Evolutionary conservation across 2,329 filamentous ascomycete genomes (phyloP).

Genomic region (Phyllosticta citriasiana): DNA sequence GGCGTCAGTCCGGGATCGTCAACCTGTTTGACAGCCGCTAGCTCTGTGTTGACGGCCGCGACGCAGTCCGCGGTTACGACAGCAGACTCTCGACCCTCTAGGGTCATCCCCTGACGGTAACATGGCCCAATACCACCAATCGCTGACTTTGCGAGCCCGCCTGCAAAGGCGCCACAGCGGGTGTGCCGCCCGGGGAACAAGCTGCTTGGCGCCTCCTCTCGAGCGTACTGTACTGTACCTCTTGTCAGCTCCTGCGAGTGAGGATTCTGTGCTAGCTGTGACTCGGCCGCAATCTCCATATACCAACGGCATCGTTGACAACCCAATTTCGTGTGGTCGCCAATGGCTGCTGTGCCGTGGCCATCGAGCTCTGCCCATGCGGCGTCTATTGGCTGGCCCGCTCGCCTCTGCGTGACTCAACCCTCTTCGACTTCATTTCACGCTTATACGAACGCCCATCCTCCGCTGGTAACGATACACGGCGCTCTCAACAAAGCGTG

Average conservation of each 20-base stretch:
- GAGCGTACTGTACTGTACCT: neutral
- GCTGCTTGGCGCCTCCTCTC: neutral
- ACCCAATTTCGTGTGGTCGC: neutral
- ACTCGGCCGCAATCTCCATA: neutral
- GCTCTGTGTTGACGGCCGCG: neutral
- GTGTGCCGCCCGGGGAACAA: slow-evolving; percentile 5
- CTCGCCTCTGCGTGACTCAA: neutral
- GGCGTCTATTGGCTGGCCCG: neutral
- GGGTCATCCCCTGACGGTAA: neutral
- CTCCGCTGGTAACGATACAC: neutral
- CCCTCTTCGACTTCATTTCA: neutral
- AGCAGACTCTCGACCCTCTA: neutral
- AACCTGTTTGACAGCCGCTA: neutral
- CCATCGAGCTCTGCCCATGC: neutral
- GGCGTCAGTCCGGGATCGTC: neutral
- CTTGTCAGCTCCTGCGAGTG: neutral
- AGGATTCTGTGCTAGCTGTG: neutral
- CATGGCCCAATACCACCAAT: neutral
- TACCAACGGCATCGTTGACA: neutral
- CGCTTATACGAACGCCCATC: neutral
- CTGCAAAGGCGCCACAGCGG: slow-evolving; percentile 4
- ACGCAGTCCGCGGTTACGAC: neutral
- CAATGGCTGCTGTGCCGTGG: neutral
- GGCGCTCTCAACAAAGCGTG: neutral
- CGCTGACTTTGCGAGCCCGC: neutral